phyloP scores from a whole-genome alignment of 768 basidiomycete genomes.

The Tubosaeta sp. region DNA sequence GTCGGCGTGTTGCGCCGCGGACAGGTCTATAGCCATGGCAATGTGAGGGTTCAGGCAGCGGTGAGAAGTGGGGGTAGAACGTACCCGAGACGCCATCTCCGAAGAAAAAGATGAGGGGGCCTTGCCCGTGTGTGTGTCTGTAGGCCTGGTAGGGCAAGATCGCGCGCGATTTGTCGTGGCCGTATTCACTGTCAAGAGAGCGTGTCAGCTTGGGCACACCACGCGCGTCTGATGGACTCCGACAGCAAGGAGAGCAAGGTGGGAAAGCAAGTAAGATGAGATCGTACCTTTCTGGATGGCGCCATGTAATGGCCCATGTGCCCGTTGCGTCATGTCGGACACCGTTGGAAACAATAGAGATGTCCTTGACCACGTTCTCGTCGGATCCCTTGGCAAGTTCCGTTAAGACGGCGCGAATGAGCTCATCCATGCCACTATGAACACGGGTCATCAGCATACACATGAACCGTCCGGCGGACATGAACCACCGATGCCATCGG shows the following conservation, averaged over 20 bases:
- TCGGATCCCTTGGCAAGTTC: slow-evolving; percentile 52
- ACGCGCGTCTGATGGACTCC: neutral
- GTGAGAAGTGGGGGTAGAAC: slow-evolving; percentile 16
- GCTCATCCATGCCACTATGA: slow-evolving; percentile 83
- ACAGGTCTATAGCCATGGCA: slow-evolving; percentile 57
- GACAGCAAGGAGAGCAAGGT: neutral
- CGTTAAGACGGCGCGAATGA: slow-evolving; percentile 87
- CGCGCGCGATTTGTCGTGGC: slow-evolving; percentile 95
- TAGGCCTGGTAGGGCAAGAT: slow-evolving; percentile 81
- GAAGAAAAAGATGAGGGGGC: slow-evolving; percentile 89
- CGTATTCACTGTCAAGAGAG: slow-evolving; percentile 65
- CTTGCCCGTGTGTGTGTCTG: slow-evolving; percentile 12
- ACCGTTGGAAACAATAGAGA: slow-evolving; percentile 94
- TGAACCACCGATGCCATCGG: slow-evolving; percentile 1
- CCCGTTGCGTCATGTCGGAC: slow-evolving; percentile 60
- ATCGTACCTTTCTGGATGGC: slow-evolving; percentile 82
- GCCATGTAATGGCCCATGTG: slow-evolving; percentile 76
- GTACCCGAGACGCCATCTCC: slow-evolving; percentile 95
- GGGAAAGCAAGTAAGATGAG: neutral
- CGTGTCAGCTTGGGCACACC: neutral
- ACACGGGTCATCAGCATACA: slow-evolving; percentile 4
- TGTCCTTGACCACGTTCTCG: slow-evolving; percentile 62
- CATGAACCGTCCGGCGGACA: neutral
- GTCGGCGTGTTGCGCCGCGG: slow-evolving; percentile 89
- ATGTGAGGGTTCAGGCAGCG: neutral